Base-by-base conservation (phyloP, 2,329 filamentous ascomycete species). In the Seiridium cupressi region DNA sequence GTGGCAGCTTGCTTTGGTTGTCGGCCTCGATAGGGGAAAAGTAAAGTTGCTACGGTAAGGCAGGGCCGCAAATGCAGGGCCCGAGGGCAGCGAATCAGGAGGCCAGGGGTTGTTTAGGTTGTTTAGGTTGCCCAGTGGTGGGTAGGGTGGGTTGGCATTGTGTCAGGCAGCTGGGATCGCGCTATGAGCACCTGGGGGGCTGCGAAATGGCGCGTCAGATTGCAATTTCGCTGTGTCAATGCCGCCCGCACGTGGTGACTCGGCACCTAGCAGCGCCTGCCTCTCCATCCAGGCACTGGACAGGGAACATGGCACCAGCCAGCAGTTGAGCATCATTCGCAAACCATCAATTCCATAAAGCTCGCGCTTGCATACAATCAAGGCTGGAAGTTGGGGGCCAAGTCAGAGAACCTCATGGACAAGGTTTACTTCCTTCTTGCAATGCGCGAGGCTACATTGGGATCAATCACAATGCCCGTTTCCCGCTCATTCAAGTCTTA, bases 71-170 rank as follows among this genome's bases (percentile, higher is more conserved):
- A 13, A 42, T 42, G 38, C 38, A 26, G 18, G 18, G 18, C 18
- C 18, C 18, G 13, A 55, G 51, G 51, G 55, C 32, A 48, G 55
- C 55, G 55, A 48, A 57, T 47, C 42, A 57, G 55, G 48, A 6
- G 36, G n/a, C n/a, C 34, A 44, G 26, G 46, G 51, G 51, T 4
- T 32, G 51, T 55, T 44, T 55, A 44, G 51, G 40, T 44, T 31
- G 46, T 13, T 49, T 13, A 26, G 8, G 18, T 49, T 13, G 11
- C 26, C 8, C 46, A 13, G 26, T 8, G 18, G 31, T 32, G 49
- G 5, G 13, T 8, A 42, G 26, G 46, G 13, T 48, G 46, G 46
- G 46, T 48, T 7, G 46, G 46, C n/a, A 44, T 31, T 31, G 13
- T 18, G 46, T 31, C 26, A 31, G 46, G 46, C 46, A 48, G 46